These are phyloP conservation scores for Fibroporia radiculosa DNA, from an alignment of 768 basidiomycete species.

Conservation along the genomic window DNA sequence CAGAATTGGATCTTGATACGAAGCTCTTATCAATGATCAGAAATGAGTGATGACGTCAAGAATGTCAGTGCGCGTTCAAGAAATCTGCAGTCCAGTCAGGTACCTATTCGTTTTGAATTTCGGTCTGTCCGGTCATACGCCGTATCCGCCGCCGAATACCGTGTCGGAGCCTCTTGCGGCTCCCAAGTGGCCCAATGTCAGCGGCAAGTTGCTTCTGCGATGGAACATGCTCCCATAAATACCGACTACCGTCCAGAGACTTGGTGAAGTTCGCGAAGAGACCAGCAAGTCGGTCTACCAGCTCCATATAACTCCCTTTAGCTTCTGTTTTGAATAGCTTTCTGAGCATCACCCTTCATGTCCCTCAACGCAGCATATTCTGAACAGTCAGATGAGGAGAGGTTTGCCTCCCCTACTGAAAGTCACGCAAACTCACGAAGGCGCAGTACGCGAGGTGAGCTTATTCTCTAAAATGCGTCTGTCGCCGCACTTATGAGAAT, in stretches of 20 bases:
- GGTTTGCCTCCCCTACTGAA: conserved; percentile 9
- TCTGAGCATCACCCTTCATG: no score
- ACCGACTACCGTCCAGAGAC: neutral
- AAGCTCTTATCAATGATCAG: neutral
- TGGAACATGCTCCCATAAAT: neutral
- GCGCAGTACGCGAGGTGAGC: conserved; percentile 21
- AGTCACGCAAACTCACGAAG: conserved; percentile 9
- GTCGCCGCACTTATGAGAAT: neutral
- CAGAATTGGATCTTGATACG: no score
- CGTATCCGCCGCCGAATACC: no score
- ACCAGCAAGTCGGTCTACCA: neutral
- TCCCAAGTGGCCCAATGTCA: no score
- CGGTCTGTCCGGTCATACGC: no score
- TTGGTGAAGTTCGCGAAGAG: neutral
- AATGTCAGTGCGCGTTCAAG: no score
- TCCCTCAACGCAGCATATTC: conserved; percentile 15
- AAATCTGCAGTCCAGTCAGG: no score
- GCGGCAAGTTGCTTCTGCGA: neutral
- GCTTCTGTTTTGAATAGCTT: no score
- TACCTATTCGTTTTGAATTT: no score
- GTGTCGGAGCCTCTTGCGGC: no score
- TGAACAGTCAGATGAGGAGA: conserved; percentile 22
- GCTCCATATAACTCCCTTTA: neutral
- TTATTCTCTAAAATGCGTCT: neutral
- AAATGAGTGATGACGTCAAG: conserved; percentile 1